These are phyloP conservation scores for Moricandia arvensis DNA, from an alignment of 345 rosid species.

Conservation along the genomic window DNA sequence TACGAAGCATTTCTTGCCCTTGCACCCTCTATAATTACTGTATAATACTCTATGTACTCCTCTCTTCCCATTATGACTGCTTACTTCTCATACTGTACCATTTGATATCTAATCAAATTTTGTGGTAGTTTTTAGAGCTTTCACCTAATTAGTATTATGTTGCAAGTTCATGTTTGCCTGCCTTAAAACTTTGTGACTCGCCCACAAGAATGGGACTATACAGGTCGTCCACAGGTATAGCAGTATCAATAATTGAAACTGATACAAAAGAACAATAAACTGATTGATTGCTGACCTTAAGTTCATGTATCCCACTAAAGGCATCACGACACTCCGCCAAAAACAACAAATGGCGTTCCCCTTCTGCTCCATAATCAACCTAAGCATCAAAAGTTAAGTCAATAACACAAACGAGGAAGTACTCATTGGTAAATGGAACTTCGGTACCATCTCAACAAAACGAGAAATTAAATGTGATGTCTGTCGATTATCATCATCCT, in stretches of 20 bases:
- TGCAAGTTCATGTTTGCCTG: neutral
- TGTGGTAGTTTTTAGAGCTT: neutral
- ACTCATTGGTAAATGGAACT: constrained; percentile 19
- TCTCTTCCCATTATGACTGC: neutral
- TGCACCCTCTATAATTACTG: neutral
- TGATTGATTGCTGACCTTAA: constrained; percentile 53
- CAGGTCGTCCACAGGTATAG: constrained; percentile 15
- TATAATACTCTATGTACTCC: neutral
- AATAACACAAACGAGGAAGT: constrained; percentile 26
- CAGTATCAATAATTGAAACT: neutral
- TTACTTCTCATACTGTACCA: neutral
- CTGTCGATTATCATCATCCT: constrained; percentile 69
- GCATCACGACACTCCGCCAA: constrained; percentile 85
- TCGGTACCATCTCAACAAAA: constrained; percentile 67
- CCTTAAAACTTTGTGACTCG: neutral
- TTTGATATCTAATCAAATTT: neutral
- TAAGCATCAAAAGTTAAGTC: constrained; percentile 42
- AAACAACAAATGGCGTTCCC: constrained; percentile 70
- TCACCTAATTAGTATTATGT: constrained; percentile 5
- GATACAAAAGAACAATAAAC: constrained; percentile 15
- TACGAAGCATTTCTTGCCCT: neutral
- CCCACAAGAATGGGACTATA: constrained; percentile 1
- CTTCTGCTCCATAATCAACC: constrained; percentile 72
- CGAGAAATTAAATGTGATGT: constrained; percentile 59
- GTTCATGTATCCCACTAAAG: constrained; percentile 60